Evolutionary conservation across 192 early-diverging fungal species (phyloP).

Genomic region (Spizellomyces sp.): DNA sequence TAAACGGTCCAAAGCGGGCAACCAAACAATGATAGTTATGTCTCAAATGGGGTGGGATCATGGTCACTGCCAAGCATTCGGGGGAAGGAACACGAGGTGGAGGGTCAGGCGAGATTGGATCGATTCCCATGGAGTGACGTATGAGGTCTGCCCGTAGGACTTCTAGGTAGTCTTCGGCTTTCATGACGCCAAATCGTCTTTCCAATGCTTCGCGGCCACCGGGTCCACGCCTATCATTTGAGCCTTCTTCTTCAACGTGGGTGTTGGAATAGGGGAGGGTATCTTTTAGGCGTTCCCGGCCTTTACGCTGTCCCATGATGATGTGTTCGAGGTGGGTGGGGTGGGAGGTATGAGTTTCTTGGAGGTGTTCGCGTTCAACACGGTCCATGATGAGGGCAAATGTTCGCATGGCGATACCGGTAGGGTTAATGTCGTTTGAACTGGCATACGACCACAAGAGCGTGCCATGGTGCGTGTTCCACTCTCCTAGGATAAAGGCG

Average conservation of each 20-base stretch:
- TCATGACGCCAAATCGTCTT: background rate
- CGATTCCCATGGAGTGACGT: background rate
- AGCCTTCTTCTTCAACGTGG: background rate
- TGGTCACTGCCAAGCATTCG: background rate
- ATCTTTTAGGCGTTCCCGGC: background rate
- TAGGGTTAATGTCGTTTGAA: background rate
- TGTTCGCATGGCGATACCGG: slow-evolving; percentile 2
- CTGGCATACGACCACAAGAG: background rate
- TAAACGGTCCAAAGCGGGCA: background rate
- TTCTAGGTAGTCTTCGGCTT: background rate
- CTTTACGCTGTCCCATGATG: background rate
- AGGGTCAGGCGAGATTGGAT: background rate
- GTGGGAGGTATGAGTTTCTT: background rate
- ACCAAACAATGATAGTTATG: background rate
- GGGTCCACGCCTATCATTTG: background rate
- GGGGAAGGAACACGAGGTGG: background rate
- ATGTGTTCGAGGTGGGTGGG: slow-evolving; percentile 1
- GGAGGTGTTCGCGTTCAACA: slow-evolving; percentile 1
- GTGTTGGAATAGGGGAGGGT: background rate
- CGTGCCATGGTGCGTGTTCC: background rate
- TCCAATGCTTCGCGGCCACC: slow-evolving; percentile 5
- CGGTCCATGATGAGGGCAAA: slow-evolving; percentile 6
- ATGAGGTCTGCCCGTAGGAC: background rate
- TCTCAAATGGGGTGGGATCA: background rate
- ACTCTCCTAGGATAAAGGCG: background rate